phyloP scores from a whole-genome alignment of 129 eudicot genomes.

The Artemisia tridentata region DNA sequence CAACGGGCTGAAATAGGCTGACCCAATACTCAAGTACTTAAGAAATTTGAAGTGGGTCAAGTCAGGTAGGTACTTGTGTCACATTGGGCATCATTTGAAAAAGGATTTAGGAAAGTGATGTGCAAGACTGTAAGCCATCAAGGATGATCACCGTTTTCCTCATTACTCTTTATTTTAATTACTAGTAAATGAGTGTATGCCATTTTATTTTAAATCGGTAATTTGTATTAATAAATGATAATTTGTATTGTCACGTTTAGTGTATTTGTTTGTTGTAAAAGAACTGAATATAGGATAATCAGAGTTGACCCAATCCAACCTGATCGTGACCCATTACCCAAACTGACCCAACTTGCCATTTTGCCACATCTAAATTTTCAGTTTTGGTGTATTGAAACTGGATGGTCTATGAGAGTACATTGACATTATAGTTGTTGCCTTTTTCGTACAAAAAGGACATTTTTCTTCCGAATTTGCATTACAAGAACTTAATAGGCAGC shows the following conservation, averaged over 20 bases:
- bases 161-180: not conserved
- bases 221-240: too few relatives aligned
- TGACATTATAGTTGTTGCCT: not conserved
- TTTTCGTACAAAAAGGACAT: not conserved
- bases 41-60: not conserved
- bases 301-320: too few relatives aligned
- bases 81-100: slow-evolving; percentile 5
- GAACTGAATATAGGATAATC: too few relatives aligned
- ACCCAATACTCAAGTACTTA: too few relatives aligned
- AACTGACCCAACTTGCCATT: not conserved
- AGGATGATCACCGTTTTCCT: not conserved
- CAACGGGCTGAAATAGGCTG: not conserved
- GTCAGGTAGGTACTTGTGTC: not conserved
- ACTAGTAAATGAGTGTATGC: not conserved
- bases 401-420: not conserved
- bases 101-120: not conserved
- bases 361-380: not conserved
- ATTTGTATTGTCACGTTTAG: too few relatives aligned
- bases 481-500: slow-evolving; percentile 5
- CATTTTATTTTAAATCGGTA: too few relatives aligned
- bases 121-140: not conserved
- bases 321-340: not conserved
- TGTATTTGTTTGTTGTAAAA: too few relatives aligned
- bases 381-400: not conserved
- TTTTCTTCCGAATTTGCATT: not conserved